Percentiles rank a stretch among this genome's conserved stretches.
These are phyloP conservation scores for Leishmania amazonensis DNA, from an alignment of 208 protist genomes.

Conservation along the genomic window DNA sequence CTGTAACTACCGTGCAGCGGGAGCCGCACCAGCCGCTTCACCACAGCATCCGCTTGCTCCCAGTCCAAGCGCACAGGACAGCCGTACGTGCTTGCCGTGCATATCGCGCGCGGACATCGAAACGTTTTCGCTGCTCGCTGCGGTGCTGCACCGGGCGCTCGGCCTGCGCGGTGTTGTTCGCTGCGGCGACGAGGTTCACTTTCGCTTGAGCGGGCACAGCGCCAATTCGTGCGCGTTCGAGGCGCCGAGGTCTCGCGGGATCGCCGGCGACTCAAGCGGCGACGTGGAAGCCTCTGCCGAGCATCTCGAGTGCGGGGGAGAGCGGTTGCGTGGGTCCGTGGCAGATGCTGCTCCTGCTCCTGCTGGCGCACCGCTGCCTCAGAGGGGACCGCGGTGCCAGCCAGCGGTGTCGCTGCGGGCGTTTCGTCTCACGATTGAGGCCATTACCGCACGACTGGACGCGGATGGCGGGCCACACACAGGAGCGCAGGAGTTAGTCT, in stretches of 20 bases:
- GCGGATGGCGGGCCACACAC: conserved; percentile 9
- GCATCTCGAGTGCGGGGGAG: background rate
- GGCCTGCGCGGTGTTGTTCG: background rate
- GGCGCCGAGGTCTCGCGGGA: background rate
- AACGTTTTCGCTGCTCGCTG: background rate
- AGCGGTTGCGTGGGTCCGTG: background rate
- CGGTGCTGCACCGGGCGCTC: conserved; percentile 6
- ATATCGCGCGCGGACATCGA: background rate
- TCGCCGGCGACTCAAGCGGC: background rate
- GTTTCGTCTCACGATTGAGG: conserved; percentile 14
- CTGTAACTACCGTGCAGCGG: background rate
- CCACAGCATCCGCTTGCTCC: background rate
- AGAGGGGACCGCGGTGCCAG: background rate
- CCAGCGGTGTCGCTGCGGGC: conserved; percentile 14
- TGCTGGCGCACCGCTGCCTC: background rate
- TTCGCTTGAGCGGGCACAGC: background rate
- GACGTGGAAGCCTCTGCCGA: background rate
- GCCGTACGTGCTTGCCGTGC: background rate
- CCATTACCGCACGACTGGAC: conserved; percentile 4
- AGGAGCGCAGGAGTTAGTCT: conserved; percentile 1
- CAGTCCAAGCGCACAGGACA: background rate
- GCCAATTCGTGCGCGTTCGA: background rate
- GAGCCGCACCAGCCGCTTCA: background rate
- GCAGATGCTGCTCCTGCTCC: background rate
- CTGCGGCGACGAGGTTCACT: background rate